Evolutionary conservation across 1,284 basidiomycete genomes (phyloP), one percentile per base, ranked within the genome.

Genomic region (Leucoagaricus sp.): DNA sequence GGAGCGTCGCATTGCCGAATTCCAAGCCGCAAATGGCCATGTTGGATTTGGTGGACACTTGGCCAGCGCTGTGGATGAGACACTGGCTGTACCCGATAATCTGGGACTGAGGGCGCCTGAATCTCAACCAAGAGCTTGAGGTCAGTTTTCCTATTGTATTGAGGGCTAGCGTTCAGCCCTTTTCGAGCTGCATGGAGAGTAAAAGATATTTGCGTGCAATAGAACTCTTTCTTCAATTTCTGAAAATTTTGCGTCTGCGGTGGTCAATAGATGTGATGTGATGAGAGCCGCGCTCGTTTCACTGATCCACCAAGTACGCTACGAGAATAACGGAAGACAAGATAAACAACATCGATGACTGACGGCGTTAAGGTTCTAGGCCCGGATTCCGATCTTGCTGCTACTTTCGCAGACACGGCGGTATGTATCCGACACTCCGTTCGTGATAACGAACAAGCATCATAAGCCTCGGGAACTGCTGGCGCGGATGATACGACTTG

Each of bases 11-110:
- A 93, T 99, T 61, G 81, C 83, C 7, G 76, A 84, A 21, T 99
- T 88, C 85, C 83, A 93, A 59, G 83, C 81, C 51, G 76, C 81
- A 63, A 82, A 97, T 63, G 96, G 96, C 3, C 81, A 85, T 19
- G 95, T 98, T 51, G 78, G 94, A 55, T 96, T 96, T 65, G 96
- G 96, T 61, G 96, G 96, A 15, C 78, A 83, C 59, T 77, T 96
- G 64, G 80, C 83, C 62, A 86, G 80, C 55, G 85, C 93, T 57
- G 29, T 52, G 12, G 86, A 94, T 68, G 82, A 84, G n/a, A 76
- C 79, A 29, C 79, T 92, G 38, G 93, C 93, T 12, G 65, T 93
- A 23, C 87, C 94, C 5, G 93, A 95, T 67, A 94, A 93, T 72
- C 72, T 96, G 53, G 93, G 93, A 19, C 71, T 77, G 23, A 44